phyloP scores from a whole-genome alignment of 2,329 filamentous ascomycete species.

The Xylaria sp. region DNA sequence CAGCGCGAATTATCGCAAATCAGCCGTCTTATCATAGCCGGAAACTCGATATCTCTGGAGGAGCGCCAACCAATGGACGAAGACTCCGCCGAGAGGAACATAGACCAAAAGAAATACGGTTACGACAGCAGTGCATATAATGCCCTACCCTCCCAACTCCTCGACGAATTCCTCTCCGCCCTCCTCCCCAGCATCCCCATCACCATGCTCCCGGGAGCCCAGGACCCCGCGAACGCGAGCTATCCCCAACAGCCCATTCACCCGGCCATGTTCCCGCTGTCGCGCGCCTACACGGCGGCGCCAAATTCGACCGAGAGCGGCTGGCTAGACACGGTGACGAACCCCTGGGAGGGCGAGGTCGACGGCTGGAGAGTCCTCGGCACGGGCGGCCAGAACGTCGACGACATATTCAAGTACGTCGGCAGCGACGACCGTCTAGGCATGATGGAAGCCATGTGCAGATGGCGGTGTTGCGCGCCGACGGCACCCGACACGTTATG shows the following conservation, averaged over 20 bases:
- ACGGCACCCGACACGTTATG: conserved; percentile 96
- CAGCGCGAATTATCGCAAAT: conserved; percentile 75
- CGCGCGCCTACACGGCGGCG: conserved; percentile 73
- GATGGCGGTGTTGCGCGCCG: conserved; percentile 91
- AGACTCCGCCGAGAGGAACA: conserved; percentile 58
- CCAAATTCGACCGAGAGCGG: conserved; percentile 63
- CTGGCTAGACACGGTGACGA: conserved; percentile 91
- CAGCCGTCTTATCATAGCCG: conserved; percentile 87
- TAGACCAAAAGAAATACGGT: conserved; percentile 81
- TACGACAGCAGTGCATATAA: conserved; percentile 94
- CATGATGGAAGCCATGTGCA: conserved; percentile 94
- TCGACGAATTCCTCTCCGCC: conserved; percentile 84
- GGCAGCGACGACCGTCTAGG: conserved; percentile 79
- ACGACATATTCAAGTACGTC: conserved; percentile 94
- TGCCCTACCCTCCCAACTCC: conserved; percentile 80
- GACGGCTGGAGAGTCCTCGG: conserved; percentile 90
- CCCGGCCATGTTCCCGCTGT: conserved; percentile 85
- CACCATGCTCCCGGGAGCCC: conserved; percentile 84
- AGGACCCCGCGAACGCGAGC: conserved; percentile 88
- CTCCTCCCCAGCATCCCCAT: conserved; percentile 88
- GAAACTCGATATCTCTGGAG: conserved; percentile 78
- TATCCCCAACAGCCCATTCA: conserved; percentile 95
- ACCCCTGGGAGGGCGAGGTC: conserved; percentile 90
- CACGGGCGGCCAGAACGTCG: conserved; percentile 90
- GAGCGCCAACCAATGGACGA: conserved; percentile 52